Conservation (phyloP, 1,284 basidiomycete genomes). For the Ustilago crameri region DNA sequence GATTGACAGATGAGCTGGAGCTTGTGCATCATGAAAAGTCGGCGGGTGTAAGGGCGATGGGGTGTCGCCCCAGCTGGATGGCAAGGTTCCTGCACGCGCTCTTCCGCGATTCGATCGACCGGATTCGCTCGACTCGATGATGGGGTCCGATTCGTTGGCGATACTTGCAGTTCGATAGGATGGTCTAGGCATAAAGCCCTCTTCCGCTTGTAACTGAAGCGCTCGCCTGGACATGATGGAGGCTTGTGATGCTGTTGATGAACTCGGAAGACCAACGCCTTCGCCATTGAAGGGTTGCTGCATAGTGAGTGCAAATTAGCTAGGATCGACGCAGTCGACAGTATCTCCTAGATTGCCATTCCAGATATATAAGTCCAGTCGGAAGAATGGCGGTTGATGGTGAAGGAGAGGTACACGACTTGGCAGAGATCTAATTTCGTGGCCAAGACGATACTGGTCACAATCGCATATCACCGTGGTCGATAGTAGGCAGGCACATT, state of each 20-base stretch:
- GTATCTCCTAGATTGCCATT: slow-evolving; percentile 5
- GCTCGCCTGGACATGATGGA: slow-evolving; percentile 32
- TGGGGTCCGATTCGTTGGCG: slow-evolving; percentile 47
- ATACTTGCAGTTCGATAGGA: slow-evolving; percentile 37
- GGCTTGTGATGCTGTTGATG: slow-evolving; percentile 18
- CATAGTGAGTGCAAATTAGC: slow-evolving; percentile 11
- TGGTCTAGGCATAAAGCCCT: slow-evolving; percentile 27
- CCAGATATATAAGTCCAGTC: not conserved
- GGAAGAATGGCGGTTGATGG: not conserved
- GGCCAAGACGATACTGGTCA: too few species aligned
- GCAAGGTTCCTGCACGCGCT: slow-evolving; percentile 57
- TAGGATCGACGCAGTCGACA: slow-evolving; percentile 1
- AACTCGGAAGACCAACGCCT: slow-evolving; percentile 5
- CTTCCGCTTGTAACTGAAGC: slow-evolving; percentile 51
- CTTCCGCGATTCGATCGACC: slow-evolving; percentile 33
- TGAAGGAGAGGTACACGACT: too few species aligned
- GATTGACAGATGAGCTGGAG: not conserved
- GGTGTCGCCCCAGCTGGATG: slow-evolving; percentile 53
- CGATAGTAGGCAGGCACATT: too few species aligned
- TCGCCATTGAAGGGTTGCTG: slow-evolving; percentile 6
- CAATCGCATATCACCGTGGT: too few species aligned
- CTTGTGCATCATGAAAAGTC: slow-evolving; percentile 4
- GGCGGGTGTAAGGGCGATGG: slow-evolving; percentile 13
- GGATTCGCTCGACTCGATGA: slow-evolving; percentile 20
- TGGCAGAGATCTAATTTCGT: too few species aligned